Conservation (phyloP, 139 green algal genomes). For the Yamagishiella unicocca region DNA sequence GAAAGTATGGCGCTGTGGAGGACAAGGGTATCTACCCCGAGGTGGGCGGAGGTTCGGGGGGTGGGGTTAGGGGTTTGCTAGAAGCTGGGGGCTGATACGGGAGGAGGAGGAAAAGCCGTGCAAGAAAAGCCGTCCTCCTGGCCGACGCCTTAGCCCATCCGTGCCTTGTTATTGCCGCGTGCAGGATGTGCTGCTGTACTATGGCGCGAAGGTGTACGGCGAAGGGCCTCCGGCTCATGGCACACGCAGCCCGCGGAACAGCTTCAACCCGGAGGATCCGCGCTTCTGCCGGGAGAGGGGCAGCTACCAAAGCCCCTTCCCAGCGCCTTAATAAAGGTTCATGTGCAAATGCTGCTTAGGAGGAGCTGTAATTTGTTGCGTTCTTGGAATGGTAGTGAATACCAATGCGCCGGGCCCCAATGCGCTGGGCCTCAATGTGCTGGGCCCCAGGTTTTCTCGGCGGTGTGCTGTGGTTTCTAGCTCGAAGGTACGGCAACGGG, state of each 20-base stretch:
- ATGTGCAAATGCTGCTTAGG: too few relatives aligned
- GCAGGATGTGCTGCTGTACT: conserved; percentile 82
- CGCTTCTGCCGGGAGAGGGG: conserved; percentile 46
- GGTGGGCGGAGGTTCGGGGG: conserved; percentile 63
- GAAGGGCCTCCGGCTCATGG: conserved; percentile 77
- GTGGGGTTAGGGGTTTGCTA: background rate
- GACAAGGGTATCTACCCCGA: conserved; percentile 97
- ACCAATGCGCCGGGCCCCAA: too few relatives aligned
- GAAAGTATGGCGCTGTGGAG: conserved; percentile 96
- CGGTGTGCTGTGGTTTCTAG: too few relatives aligned
- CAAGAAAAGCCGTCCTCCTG: background rate
- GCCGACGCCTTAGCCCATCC: too few relatives aligned
- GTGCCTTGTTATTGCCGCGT: background rate
- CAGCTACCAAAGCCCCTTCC: conserved; percentile 56
- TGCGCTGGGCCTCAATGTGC: too few relatives aligned
- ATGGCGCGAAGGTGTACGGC: conserved; percentile 90
- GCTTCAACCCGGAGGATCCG: conserved; percentile 80
- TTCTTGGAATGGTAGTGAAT: too few relatives aligned
- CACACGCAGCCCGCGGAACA: conserved; percentile 81
- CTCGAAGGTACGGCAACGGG: too few relatives aligned
- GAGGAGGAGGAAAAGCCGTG: background rate
- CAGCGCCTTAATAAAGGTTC: conserved; percentile 52
- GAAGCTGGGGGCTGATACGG: background rate
- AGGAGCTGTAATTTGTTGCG: too few relatives aligned
- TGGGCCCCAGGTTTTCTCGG: too few relatives aligned